phyloP scores from a whole-genome alignment of 23 red algal genomes.

The Gracilaria vermiculophylla region DNA sequence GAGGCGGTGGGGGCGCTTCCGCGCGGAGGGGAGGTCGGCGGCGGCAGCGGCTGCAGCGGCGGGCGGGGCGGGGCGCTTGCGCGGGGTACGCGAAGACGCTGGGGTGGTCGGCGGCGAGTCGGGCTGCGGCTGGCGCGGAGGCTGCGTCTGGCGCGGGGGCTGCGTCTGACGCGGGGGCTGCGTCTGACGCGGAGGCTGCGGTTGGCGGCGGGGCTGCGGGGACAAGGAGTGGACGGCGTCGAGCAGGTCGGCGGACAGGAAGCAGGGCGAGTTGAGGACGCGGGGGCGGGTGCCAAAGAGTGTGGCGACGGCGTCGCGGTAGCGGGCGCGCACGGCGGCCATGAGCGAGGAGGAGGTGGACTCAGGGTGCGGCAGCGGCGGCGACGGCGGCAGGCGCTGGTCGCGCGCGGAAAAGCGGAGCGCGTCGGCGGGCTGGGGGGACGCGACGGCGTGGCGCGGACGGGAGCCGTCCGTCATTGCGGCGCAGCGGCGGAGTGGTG shows the following conservation, averaged over 20 bases:
- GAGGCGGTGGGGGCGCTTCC: too few species aligned
- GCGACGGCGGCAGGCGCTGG: constrained; percentile 59
- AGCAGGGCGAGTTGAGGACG: constrained; percentile 63
- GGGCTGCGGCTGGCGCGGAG: too few species aligned
- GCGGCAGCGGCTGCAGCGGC: background rate
- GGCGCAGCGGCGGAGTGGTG: too few species aligned
- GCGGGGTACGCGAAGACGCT: background rate
- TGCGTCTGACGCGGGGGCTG: too few species aligned
- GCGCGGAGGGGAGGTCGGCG: background rate
- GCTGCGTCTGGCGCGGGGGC: too few species aligned
- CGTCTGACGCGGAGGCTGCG: too few species aligned
- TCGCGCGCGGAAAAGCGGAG: constrained; percentile 22
- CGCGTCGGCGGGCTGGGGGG: background rate
- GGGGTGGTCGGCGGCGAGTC: background rate
- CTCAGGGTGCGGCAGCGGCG: constrained; percentile 11
- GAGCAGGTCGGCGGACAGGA: background rate
- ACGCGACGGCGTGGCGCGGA: too few species aligned
- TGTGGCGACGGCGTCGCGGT: constrained; percentile 60
- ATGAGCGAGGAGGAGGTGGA: constrained; percentile 32
- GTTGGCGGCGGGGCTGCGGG: background rate
- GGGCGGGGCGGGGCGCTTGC: background rate
- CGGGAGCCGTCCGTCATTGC: too few species aligned
- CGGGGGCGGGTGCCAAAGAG: constrained; percentile 56
- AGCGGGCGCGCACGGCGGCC: constrained; percentile 31
- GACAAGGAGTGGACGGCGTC: background rate